Base-by-base conservation (phyloP, 2,329 filamentous ascomycete genomes). In the Polytolypa hystricis region DNA sequence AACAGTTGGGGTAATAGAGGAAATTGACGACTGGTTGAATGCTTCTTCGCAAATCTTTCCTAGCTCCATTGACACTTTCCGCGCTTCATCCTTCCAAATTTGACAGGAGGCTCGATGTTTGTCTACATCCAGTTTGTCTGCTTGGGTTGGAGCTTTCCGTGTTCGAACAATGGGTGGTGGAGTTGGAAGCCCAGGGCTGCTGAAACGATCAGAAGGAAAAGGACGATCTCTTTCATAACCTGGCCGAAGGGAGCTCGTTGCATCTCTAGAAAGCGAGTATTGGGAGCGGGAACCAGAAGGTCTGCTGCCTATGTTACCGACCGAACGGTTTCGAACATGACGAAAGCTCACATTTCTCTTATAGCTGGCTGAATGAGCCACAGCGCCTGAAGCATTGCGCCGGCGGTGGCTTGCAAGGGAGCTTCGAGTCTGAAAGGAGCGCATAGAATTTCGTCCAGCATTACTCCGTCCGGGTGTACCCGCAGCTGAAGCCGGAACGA, bases 21-120 rank as follows among this genome's bases (percentile, higher is more conserved):
- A 66, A 15, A 71, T 58, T 1, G 69, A 79, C 37, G 64, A 70
- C 47, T 81, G 77, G 52, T 84, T 87, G 64, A 96, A 95, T 1
- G 87, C 87, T 51, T 91, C 84, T 52, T 96, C 87, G 52, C 87
- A 93, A 40, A 91, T 84, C 57, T 85, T 84, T 33, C 85, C 84
- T 42, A 95, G 78, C 49, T 85, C 85, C 49, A 74, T 76, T 48
- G 85, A 93, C 39, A 93, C 81, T 48, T 89, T 80, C 5, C 84
- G 73, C 37, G 91, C 73, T 54, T 94, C 87, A 40, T 86, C 84
- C 47, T 75, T 79, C 59, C 77, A 79, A 32, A 67, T 64, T 26
- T 71, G 65, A 37, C 62, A 67, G 1, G 65, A 49, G 4, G 56
- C 52, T 2, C 54, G 51, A 11, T 66, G 30, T 54, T 67, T 54